Evolutionary conservation across 176 grass and related monocot genomes (phyloP).

Genomic region (Hordeum vulgare): DNA sequence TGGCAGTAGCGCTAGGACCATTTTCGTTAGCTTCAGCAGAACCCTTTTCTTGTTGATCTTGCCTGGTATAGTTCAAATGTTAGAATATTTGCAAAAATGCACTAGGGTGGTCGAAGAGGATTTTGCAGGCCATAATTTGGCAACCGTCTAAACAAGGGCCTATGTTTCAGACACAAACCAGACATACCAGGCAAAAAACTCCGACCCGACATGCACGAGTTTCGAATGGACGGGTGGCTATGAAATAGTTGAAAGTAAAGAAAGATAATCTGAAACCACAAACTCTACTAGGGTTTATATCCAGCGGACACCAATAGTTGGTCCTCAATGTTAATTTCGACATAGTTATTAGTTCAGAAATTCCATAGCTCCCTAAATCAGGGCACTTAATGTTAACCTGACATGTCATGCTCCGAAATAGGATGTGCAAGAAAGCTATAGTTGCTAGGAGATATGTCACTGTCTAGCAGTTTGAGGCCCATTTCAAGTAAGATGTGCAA

Average conservation of each 20-base stretch:
- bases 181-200: neutral
- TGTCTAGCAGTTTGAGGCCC: neutral
- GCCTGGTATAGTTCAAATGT: conserved; percentile 38
- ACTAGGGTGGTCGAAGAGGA: neutral
- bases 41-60: conserved; percentile 69
- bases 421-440: neutral
- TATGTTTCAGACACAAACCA: neutral
- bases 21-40: conserved; percentile 47
- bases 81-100: conserved; percentile 21
- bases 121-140: neutral
- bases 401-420: neutral
- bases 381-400: neutral
- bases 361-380: neutral
- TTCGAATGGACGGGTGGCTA: too few species aligned
- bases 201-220: too few species aligned
- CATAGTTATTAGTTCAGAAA: neutral
- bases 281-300: neutral
- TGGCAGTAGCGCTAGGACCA: conserved; percentile 26
- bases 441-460: neutral
- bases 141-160: neutral
- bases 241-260: too few species aligned
- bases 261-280: neutral
- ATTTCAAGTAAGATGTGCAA: neutral
- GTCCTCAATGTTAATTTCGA: neutral
- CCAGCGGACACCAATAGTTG: neutral